These are phyloP conservation scores for Clonostachys rhizophaga DNA, from an alignment of 2,329 filamentous ascomycete species.

Conservation along the genomic window DNA sequence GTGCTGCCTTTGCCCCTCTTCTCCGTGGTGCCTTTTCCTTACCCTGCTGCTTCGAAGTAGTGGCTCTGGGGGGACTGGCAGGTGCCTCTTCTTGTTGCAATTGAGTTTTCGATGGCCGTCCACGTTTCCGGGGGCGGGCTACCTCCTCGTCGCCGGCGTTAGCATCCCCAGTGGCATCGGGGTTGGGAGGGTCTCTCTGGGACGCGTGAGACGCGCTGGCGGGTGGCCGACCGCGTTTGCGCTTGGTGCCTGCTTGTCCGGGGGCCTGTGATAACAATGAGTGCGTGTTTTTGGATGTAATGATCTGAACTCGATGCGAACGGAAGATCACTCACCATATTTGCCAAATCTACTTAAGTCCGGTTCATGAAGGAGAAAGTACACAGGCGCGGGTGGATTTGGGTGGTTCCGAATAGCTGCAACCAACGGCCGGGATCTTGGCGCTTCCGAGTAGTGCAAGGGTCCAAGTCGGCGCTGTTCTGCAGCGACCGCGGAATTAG, in stretches of 20 bases:
- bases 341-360: too few relatives aligned
- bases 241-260: constrained; percentile 22
- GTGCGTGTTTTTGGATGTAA: background rate
- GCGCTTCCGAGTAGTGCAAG: too few relatives aligned
- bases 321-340: background rate
- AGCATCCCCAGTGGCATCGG: constrained; percentile 9
- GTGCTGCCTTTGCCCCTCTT: too few relatives aligned
- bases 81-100: background rate
- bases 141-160: constrained; percentile 16
- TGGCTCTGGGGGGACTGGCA: too few relatives aligned
- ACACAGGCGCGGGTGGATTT: too few relatives aligned
- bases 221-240: constrained; percentile 35
- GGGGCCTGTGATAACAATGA: background rate
- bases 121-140: constrained; percentile 8
- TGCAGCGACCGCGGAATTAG: too few relatives aligned
- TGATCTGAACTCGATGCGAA: background rate
- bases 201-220: constrained; percentile 30
- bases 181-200: constrained; percentile 1
- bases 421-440: too few relatives aligned
- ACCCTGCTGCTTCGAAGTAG: too few relatives aligned
- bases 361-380: too few relatives aligned
- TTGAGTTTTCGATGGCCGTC: constrained; percentile 4
- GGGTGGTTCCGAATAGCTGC: too few relatives aligned
- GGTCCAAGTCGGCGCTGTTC: too few relatives aligned
- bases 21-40: too few relatives aligned